Percentiles rank a stretch among this genome's conserved stretches.
Evolutionary conservation across 306 rosid genomes (phyloP).

Genomic region (Cajanus cajan): DNA sequence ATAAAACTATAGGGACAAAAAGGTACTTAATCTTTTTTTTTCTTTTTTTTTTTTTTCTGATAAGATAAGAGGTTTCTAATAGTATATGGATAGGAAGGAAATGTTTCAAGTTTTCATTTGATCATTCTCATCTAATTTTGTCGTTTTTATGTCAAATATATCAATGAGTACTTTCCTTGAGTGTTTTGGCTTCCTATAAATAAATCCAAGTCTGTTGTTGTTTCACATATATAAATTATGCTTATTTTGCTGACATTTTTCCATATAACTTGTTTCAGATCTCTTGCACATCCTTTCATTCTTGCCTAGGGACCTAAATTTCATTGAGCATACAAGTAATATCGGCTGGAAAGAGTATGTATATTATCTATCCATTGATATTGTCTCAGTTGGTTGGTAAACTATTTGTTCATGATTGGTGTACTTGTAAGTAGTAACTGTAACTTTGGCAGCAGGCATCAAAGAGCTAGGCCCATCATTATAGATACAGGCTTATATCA

Average conservation of each 20-base stretch:
- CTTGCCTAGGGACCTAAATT: constrained; percentile 86
- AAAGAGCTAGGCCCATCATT: constrained; percentile 80
- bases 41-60: background rate
- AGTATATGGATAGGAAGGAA: background rate
- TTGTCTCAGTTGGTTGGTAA: constrained; percentile 20
- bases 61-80: background rate
- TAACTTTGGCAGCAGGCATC: constrained; percentile 44
- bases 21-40: too few species aligned
- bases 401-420: constrained; percentile 9
- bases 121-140: background rate
- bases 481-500: constrained; percentile 89
- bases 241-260: constrained; percentile 29
- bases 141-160: background rate
- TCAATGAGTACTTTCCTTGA: background rate
- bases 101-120: background rate
- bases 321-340: constrained; percentile 81
- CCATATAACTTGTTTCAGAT: constrained; percentile 51
- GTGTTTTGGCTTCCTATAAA: background rate
- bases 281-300: constrained; percentile 81
- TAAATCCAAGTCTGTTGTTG: background rate
- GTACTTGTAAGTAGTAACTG: background rate
- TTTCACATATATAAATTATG: constrained; percentile 5
- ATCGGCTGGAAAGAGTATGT: constrained; percentile 98
- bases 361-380: background rate
- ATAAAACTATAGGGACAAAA: too few species aligned